These are phyloP conservation scores for Xylaria sp. DNA, from an alignment of 2,329 filamentous ascomycete species.

Conservation along the genomic window DNA sequence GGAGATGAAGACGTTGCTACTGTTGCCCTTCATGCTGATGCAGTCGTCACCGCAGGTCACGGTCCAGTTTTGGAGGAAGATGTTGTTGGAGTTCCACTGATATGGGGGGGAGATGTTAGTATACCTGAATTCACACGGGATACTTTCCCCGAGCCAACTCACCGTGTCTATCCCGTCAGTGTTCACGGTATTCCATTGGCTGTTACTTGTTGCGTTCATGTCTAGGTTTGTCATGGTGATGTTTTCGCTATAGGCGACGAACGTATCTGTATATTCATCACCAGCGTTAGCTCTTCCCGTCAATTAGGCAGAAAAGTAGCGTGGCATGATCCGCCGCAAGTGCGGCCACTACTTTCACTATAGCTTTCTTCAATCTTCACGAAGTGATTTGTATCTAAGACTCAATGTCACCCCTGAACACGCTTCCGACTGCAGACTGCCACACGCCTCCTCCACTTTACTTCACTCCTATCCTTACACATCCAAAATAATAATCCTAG, in stretches of 20 bases:
- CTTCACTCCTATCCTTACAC: slow-evolving; percentile 28
- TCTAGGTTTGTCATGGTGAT: slow-evolving; percentile 59
- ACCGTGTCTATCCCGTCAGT: slow-evolving; percentile 56
- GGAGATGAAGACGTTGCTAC: slow-evolving; percentile 44
- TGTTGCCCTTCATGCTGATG: slow-evolving; percentile 49
- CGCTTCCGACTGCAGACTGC: background rate
- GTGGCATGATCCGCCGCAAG: background rate
- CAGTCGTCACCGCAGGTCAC: slow-evolving; percentile 50
- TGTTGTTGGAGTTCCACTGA: slow-evolving; percentile 53
- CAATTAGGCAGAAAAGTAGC: background rate
- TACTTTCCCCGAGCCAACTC: too few species aligned
- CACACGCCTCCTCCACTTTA: background rate
- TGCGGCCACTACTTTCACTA: background rate
- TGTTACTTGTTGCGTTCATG: slow-evolving; percentile 54
- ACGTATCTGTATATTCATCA: slow-evolving; percentile 32
- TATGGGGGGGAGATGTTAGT: background rate
- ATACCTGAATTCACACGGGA: too few species aligned
- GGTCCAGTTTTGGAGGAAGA: slow-evolving; percentile 53
- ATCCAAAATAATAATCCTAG: background rate
- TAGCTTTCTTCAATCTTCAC: background rate
- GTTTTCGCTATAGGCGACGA: slow-evolving; percentile 52
- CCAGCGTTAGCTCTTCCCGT: background rate
- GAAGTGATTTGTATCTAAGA: background rate
- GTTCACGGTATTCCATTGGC: slow-evolving; percentile 53
- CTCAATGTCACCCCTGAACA: background rate